A percentile compares a stretch with the other conserved stretches of the same genome.
These are phyloP conservation scores for Pythium brachiatum DNA, from an alignment of 352 stramenopile genomes.

Conservation along the genomic window DNA sequence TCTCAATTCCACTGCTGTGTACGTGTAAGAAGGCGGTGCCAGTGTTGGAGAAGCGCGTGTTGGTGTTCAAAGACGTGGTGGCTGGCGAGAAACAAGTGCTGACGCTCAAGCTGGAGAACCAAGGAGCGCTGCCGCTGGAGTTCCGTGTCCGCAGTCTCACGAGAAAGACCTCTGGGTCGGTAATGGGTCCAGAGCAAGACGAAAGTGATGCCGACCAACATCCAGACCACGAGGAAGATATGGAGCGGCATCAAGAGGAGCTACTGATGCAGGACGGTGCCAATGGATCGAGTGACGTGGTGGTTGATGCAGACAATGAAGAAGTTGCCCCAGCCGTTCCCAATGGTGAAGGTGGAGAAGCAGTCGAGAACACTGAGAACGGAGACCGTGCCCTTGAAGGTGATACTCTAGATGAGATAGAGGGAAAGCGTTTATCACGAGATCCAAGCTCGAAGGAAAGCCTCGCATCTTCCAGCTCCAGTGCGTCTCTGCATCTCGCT, in stretches of 20 bases:
- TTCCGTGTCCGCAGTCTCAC: constrained; percentile 31
- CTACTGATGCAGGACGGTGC: not conserved
- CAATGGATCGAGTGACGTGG: not conserved
- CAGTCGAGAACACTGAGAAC: not conserved
- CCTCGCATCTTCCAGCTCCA: not conserved
- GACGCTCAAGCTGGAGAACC: constrained; percentile 60
- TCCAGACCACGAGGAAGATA: not conserved
- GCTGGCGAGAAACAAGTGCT: constrained; percentile 71
- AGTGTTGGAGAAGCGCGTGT: constrained; percentile 31
- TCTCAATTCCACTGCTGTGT: constrained; percentile 77
- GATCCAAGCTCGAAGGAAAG: not conserved
- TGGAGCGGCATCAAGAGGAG: not conserved
- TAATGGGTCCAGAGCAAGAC: not conserved
- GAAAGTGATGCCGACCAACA: not conserved
- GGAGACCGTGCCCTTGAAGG: not conserved
- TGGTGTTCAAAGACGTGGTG: constrained; percentile 74
- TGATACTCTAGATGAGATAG: not conserved
- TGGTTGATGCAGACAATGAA: not conserved
- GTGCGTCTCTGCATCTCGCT: not conserved
- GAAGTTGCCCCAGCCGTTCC: not conserved
- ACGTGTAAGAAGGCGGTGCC: constrained; percentile 82
- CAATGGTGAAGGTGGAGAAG: not conserved
- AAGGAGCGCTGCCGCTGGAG: constrained; percentile 61
- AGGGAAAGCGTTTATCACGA: not conserved
- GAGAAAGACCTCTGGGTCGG: not conserved